A percentile compares a stretch with the other conserved stretches of the same genome.
phyloP scores from a whole-genome alignment of 805 yeast species.

The Zygoascus flipseniorum region DNA sequence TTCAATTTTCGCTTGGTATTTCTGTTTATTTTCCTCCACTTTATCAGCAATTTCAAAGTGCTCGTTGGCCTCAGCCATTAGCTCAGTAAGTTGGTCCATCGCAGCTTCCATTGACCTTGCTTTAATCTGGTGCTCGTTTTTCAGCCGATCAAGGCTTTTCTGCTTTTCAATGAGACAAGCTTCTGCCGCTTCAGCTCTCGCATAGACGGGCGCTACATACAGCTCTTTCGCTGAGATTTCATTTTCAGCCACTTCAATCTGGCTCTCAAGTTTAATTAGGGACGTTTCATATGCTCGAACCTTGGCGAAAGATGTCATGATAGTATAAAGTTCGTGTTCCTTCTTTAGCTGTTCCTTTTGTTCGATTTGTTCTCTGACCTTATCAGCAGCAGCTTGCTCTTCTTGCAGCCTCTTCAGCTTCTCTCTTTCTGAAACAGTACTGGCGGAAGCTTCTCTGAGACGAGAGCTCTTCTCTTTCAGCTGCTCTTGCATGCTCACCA shows the following conservation, averaged over 20 bases:
- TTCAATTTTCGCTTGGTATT: neutral
- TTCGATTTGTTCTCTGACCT: neutral
- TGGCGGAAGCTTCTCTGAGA: slow-evolving; percentile 33
- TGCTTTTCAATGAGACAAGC: neutral
- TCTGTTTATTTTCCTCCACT: neutral
- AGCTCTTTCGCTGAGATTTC: neutral
- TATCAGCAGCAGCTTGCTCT: neutral
- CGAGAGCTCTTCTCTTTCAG: slow-evolving; percentile 44
- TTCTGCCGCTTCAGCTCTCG: neutral
- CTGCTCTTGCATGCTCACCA: slow-evolving; percentile 48
- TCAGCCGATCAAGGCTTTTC: neutral
- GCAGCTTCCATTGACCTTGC: neutral
- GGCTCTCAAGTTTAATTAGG: slow-evolving; percentile 16
- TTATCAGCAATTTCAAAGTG: neutral
- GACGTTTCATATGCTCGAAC: neutral
- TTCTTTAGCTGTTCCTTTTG: neutral
- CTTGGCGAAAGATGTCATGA: neutral
- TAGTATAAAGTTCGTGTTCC: slow-evolving; percentile 10
- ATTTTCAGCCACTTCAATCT: slow-evolving; percentile 22
- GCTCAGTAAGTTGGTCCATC: neutral
- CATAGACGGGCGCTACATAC: neutral
- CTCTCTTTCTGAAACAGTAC: slow-evolving; percentile 35
- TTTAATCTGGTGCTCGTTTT: neutral
- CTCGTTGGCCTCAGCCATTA: neutral
- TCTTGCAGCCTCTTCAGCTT: slow-evolving; percentile 1